Evolutionary conservation across 768 basidiomycete genomes (phyloP), one percentile per base, ranked within the genome.

Genomic region (Kwoniella sp.): DNA sequence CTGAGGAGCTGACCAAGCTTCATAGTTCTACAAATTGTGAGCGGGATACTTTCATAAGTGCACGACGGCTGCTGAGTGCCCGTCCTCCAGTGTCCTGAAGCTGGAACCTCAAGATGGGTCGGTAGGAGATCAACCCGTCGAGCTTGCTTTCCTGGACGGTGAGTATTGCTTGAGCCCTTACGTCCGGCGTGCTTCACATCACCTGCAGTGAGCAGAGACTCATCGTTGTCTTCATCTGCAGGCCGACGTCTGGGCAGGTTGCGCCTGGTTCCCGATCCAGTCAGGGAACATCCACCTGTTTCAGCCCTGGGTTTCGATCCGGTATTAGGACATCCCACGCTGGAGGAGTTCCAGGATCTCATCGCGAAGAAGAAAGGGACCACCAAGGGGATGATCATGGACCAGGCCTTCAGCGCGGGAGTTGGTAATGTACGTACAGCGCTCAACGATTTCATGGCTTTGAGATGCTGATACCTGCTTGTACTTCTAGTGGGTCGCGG

Each of bases 361-460:
- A 76, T 86, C 25, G 67, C 70, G 20, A 84, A 80, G 59, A 79
- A 84, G 47, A 74, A 78, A 3, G 84, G 83, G 50, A 82, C 86
- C 3, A 79, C 86, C 50, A 88, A 88, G 63, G 82, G 84, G 1
- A 77, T 89, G n/a, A 77, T 88, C 12, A 78, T 88, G 34, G 83
- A 88, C 69, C 86, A 88, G 68, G 81, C 83, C 0, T 88, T 88
- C 75, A 85, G 81, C 56, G 86, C 86, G 10, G 87, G 87, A 1
- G 81, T 89, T 9, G 85, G 87, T 3, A 89, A 88, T 67, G 67
- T 69, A 19, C 45, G 67, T 62, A 8, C 15, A 12, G 1, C 9
- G 20, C n/a, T n/a, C n/a, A n/a, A n/a, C n/a, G n/a, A n/a, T n/a
- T 20, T 23, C 19, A 9, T 39, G 17, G n/a, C 7, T 47, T 42